Percentiles rank a stretch among this genome's conserved stretches.
phyloP scores from a whole-genome alignment of 2,329 filamentous ascomycete genomes.

The Tolypocladium ovalisporum region DNA sequence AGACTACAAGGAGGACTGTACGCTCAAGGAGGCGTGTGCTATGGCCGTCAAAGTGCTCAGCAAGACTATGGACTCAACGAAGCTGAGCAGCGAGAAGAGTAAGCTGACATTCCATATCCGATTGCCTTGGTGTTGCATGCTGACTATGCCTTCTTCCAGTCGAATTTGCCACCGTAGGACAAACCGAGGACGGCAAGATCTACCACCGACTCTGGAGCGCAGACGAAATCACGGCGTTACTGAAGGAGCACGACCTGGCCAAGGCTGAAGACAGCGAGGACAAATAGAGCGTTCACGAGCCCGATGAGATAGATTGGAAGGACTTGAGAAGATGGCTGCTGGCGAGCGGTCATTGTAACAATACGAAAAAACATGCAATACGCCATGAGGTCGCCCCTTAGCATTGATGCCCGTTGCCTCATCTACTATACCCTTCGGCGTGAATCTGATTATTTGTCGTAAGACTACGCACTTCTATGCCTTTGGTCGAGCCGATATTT shows the following conservation, averaged over 20 bases:
- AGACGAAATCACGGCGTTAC: constrained; percentile 85
- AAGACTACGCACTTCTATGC: neutral
- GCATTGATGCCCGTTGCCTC: neutral
- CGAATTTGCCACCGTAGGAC: constrained; percentile 95
- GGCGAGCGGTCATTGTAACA: constrained; percentile 6
- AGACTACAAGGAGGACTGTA: constrained; percentile 98
- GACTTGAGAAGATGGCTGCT: constrained; percentile 3
- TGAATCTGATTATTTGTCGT: neutral
- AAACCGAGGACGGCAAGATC: constrained; percentile 89
- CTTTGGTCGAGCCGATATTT: too few species aligned
- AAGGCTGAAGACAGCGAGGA: constrained; percentile 70
- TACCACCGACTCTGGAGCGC: constrained; percentile 97
- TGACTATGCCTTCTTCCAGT: constrained; percentile 41
- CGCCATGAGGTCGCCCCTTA: neutral
- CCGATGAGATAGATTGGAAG: constrained; percentile 5
- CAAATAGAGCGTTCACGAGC: constrained; percentile 30
- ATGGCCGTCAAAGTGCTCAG: constrained; percentile 98
- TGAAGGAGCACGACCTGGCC: constrained; percentile 91
- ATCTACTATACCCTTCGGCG: neutral
- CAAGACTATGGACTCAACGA: constrained; percentile 99
- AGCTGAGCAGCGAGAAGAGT: constrained; percentile 99
- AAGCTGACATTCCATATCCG: constrained; percentile 33
- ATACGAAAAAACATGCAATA: constrained; percentile 3
- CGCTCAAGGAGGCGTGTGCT: constrained; percentile 89
- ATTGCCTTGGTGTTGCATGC: neutral